Percentiles rank a stretch among this genome's conserved stretches.
phyloP scores from a whole-genome alignment of 2,329 filamentous ascomycete species.

The Microdochium bolleyi region DNA sequence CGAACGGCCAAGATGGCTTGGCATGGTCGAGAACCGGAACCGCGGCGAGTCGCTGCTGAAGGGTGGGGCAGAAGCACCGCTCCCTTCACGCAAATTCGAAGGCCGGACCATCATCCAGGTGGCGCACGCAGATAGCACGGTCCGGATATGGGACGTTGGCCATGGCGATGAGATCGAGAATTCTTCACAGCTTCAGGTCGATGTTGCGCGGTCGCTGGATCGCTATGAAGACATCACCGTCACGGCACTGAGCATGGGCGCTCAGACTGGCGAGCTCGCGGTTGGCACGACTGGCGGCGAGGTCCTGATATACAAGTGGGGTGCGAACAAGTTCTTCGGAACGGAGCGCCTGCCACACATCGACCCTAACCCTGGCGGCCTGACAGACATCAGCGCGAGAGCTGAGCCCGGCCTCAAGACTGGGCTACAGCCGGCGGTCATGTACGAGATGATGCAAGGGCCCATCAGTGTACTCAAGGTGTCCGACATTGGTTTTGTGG shows the following conservation, averaged over 20 bases:
- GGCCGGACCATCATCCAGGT: constrained; percentile 78
- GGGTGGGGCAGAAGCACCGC: constrained; percentile 67
- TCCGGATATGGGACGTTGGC: constrained; percentile 90
- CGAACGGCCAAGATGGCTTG: constrained; percentile 76
- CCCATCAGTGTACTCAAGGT: constrained; percentile 71
- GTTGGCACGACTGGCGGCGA: constrained; percentile 80
- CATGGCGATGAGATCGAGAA: constrained; percentile 94
- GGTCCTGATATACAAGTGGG: constrained; percentile 80
- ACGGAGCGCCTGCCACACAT: constrained; percentile 45
- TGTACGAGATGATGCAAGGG: constrained; percentile 80
- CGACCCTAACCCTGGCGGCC: constrained; percentile 55
- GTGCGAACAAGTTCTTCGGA: constrained; percentile 66
- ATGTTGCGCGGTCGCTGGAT: constrained; percentile 74
- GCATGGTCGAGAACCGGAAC: constrained; percentile 76
- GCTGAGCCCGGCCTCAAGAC: constrained; percentile 68
- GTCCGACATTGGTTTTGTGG: constrained; percentile 90
- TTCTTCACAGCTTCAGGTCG: constrained; percentile 69
- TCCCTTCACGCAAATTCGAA: constrained; percentile 69
- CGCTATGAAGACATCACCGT: constrained; percentile 72
- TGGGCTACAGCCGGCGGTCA: constrained; percentile 69
- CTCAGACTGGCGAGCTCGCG: constrained; percentile 76
- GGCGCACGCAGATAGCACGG: constrained; percentile 81
- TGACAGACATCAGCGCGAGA: constrained; percentile 68
- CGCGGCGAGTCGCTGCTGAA: constrained; percentile 71
- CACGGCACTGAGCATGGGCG: constrained; percentile 70